A percentile compares a stretch with the other conserved stretches of the same genome.
Evolutionary conservation across 352 stramenopile species (phyloP).

Genomic region (Phytophthora syringae): DNA sequence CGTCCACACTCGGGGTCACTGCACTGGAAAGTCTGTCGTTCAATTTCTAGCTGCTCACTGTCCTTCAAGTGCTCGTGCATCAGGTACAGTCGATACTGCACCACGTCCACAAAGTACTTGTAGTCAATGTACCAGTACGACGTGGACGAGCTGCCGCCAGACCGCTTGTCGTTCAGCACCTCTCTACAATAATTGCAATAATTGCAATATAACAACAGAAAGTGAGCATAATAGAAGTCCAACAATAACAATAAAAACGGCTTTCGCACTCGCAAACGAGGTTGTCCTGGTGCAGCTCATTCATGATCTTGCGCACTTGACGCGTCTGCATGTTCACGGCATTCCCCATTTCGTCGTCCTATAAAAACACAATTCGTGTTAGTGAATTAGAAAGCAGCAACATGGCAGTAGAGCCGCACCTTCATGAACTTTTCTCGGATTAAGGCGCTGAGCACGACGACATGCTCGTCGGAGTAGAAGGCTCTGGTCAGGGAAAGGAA

Average conservation of each 20-base stretch:
- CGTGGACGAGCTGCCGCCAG: constrained; percentile 84
- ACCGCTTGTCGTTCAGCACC: constrained; percentile 87
- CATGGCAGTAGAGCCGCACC: constrained; percentile 33
- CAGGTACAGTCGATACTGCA: constrained; percentile 88
- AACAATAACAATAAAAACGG: background rate
- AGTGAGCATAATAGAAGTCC: background rate
- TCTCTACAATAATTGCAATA: constrained; percentile 48
- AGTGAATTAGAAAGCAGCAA: constrained; percentile 7
- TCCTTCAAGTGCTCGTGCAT: constrained; percentile 90
- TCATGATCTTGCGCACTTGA: constrained; percentile 91
- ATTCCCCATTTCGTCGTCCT: constrained; percentile 91
- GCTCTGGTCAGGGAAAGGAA: constrained; percentile 41
- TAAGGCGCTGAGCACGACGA: constrained; percentile 86
- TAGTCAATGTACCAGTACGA: constrained; percentile 94
- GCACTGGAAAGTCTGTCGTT: constrained; percentile 88
- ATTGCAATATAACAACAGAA: constrained; percentile 1
- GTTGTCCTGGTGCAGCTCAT: constrained; percentile 86
- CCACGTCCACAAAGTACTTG: constrained; percentile 92
- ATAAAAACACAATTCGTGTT: background rate
- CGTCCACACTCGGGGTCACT: constrained; percentile 85
- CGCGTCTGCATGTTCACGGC: constrained; percentile 89
- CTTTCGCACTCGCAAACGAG: constrained; percentile 87
- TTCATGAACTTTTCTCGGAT: constrained; percentile 91
- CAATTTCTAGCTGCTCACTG: constrained; percentile 86
- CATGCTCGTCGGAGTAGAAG: constrained; percentile 90